phyloP scores from a whole-genome alignment of 495 filamentous ascomycete genomes.

The Bathelium albidoporum region DNA sequence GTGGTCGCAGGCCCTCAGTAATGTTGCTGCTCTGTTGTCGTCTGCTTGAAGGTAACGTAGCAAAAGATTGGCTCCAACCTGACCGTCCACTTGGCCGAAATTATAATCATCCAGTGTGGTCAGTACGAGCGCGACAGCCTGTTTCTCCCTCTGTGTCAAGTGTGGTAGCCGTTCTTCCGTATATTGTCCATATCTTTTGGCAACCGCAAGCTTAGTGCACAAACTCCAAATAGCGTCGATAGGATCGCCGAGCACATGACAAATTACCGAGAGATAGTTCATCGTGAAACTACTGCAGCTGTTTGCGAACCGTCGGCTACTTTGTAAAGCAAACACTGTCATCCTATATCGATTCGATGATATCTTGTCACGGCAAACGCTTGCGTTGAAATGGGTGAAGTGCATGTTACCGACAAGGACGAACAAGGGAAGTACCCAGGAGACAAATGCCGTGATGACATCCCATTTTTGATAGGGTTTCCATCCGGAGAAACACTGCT shows the following conservation, averaged over 20 bases:
- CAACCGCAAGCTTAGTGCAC: slow-evolving; percentile 1
- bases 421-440: slow-evolving; percentile 13
- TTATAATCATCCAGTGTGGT: slow-evolving; percentile 9
- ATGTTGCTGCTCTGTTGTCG: not conserved
- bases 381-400: slow-evolving; percentile 10
- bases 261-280: slow-evolving; percentile 10
- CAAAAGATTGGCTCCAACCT: not conserved
- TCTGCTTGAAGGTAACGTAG: not conserved
- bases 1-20: slow-evolving; percentile 1
- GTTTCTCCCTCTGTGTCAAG: not conserved
- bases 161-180: not conserved
- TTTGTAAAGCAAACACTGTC: not conserved
- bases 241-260: slow-evolving; percentile 12
- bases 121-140: not conserved
- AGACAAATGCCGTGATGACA: slow-evolving; percentile 7
- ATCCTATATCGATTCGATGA: not conserved
- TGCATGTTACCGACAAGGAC: slow-evolving; percentile 15
- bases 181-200: not conserved
- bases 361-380: not conserved
- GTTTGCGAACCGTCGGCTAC: not conserved
- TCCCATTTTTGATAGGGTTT: slow-evolving; percentile 12
- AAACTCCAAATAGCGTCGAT: slow-evolving; percentile 15
- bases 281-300: not conserved
- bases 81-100: not conserved
- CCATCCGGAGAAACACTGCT: slow-evolving; percentile 10